A percentile compares a stretch with the other conserved stretches of the same genome.
phyloP scores from a whole-genome alignment of 1,284 basidiomycete genomes.

The Rhizopogon parksii region DNA sequence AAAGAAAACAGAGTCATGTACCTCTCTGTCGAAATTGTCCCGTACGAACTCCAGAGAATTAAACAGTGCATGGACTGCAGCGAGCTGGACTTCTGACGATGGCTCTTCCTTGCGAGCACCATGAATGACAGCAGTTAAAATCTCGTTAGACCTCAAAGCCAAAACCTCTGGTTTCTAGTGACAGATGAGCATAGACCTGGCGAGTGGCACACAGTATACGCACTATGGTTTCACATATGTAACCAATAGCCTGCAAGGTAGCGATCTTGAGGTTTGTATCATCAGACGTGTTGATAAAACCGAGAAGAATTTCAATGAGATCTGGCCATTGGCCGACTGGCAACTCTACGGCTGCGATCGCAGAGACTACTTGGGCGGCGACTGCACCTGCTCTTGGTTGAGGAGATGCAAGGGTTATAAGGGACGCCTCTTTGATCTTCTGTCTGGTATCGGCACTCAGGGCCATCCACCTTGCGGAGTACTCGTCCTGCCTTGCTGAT shows the following conservation, averaged over 20 bases:
- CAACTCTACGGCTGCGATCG: conserved; percentile 90
- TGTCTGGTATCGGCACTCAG: conserved; percentile 63
- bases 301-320: conserved; percentile 82
- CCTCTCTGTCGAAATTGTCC: conserved; percentile 97
- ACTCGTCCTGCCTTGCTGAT: conserved; percentile 66
- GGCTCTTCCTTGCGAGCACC: conserved; percentile 96
- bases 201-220: conserved; percentile 31
- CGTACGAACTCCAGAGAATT: conserved; percentile 98
- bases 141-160: conserved; percentile 89
- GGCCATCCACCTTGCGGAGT: conserved; percentile 75
- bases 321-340: conserved; percentile 86
- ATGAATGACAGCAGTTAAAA: conserved; percentile 97
- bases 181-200: conserved; percentile 12
- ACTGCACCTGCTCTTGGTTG: conserved; percentile 75
- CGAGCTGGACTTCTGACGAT: conserved; percentile 89
- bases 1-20: conserved; percentile 30
- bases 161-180: conserved; percentile 85
- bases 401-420: conserved; percentile 76
- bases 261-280: conserved; percentile 82
- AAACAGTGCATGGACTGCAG: conserved; percentile 88
- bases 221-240: conserved; percentile 94
- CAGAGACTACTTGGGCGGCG: conserved; percentile 89
- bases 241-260: conserved; percentile 93
- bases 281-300: conserved; percentile 75
- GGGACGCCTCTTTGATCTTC: conserved; percentile 86